These are phyloP conservation scores for Avicennia marina DNA, from an alignment of 257 asterid species.

Conservation along the genomic window DNA sequence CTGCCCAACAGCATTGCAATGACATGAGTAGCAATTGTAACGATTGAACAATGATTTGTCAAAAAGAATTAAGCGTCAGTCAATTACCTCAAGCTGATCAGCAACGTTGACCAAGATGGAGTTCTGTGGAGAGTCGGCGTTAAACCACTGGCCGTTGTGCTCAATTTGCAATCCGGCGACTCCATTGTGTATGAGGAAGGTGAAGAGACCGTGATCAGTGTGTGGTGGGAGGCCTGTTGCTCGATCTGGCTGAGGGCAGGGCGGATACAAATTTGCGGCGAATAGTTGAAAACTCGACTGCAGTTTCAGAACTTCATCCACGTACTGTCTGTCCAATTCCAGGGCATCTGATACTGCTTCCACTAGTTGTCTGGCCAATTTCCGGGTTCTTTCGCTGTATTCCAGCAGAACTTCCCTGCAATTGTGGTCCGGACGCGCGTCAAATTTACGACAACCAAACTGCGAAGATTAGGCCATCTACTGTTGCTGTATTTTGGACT, in stretches of 20 bases:
- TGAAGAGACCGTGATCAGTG: conserved; percentile 26
- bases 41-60: background rate
- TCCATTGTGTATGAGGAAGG: conserved; percentile 17
- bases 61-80: background rate
- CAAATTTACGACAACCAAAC: too few species aligned
- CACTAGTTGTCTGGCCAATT: conserved; percentile 15
- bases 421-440: background rate
- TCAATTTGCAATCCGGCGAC: conserved; percentile 24
- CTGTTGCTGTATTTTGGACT: background rate
- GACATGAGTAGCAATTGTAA: background rate
- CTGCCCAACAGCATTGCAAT: background rate
- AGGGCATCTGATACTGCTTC: conserved; percentile 18
- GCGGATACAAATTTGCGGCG: conserved; percentile 24
- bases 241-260: conserved; percentile 27
- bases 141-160: conserved; percentile 22
- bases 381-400: conserved; percentile 15
- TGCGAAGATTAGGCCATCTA: too few species aligned
- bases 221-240: conserved; percentile 31
- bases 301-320: conserved; percentile 13
- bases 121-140: conserved; percentile 20
- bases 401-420: conserved; percentile 25
- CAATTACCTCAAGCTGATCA: conserved; percentile 19
- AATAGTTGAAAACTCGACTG: conserved; percentile 20
- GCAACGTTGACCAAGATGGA: conserved; percentile 23
- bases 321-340: conserved; percentile 17